Evolutionary conservation across 345 rosid genomes (phyloP).

Genomic region (Acer yangbiense): DNA sequence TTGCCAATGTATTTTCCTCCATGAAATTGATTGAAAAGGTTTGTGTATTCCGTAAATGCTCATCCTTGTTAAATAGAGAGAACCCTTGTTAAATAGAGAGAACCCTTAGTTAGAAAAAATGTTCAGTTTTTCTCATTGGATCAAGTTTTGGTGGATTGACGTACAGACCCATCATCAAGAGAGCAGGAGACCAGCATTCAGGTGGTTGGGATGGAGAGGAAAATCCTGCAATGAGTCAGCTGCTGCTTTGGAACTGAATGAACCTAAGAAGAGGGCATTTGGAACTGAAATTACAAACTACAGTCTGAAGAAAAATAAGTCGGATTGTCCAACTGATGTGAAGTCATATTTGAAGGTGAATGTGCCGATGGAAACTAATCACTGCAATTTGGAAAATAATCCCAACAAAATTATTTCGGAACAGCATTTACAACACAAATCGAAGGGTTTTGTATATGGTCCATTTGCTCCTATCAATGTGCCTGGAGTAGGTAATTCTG

Average conservation of each 20-base stretch:
- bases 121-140: not conserved
- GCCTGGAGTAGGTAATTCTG: constrained; percentile 18
- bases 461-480: constrained; percentile 50
- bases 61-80: not conserved
- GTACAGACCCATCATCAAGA: constrained; percentile 71
- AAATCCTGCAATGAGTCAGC: constrained; percentile 25
- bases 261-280: constrained; percentile 60
- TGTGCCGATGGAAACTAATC: constrained; percentile 22
- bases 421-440: constrained; percentile 28
- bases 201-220: constrained; percentile 72
- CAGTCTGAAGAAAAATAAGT: constrained; percentile 45
- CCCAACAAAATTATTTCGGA: constrained; percentile 24
- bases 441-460: constrained; percentile 52
- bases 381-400: constrained; percentile 21
- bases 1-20: constrained; percentile 82
- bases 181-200: constrained; percentile 72
- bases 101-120: not conserved
- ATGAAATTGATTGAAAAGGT: constrained; percentile 85
- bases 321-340: constrained; percentile 29
- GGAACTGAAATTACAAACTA: constrained; percentile 65
- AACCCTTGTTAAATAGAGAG: not conserved
- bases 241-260: constrained; percentile 28
- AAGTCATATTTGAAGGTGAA: constrained; percentile 37
- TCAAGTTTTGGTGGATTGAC: constrained; percentile 19
- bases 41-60: not conserved